These are phyloP conservation scores for Penicillium dipodomyicola DNA, from an alignment of 495 filamentous ascomycete genomes.

Conservation along the genomic window DNA sequence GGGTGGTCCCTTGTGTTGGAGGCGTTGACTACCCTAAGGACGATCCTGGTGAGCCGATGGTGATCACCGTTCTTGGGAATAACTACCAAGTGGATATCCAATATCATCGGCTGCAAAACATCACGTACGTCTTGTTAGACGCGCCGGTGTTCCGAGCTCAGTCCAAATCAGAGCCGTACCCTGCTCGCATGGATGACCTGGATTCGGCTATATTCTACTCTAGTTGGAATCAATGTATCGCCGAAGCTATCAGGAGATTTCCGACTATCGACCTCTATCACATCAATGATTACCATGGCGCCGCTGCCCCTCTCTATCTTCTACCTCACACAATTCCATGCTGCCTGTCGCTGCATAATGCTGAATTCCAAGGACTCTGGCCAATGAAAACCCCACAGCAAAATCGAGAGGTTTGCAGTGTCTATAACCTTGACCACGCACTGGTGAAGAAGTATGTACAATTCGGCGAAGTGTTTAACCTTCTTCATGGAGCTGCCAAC, in stretches of 20 bases:
- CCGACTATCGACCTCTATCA: conserved; percentile 70
- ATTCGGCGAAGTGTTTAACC: conserved; percentile 68
- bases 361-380: conserved; percentile 74
- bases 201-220: conserved; percentile 70
- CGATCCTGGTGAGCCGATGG: conserved; percentile 58
- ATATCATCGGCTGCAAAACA: conserved; percentile 63
- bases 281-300: conserved; percentile 79
- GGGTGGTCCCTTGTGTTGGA: conserved; percentile 70
- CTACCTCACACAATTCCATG: conserved; percentile 55
- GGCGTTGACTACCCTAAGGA: conserved; percentile 65
- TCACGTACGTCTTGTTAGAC: conserved; percentile 70
- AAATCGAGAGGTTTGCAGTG: conserved; percentile 63
- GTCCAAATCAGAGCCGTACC: conserved; percentile 66
- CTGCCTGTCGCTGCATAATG: conserved; percentile 58
- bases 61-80: conserved; percentile 60
- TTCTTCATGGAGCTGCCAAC: conserved; percentile 69
- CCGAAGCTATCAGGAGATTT: conserved; percentile 57
- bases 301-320: conserved; percentile 67
- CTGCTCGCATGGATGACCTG: conserved; percentile 70
- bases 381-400: conserved; percentile 67
- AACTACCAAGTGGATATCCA: conserved; percentile 63
- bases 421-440: conserved; percentile 57
- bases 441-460: conserved; percentile 46
- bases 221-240: conserved; percentile 70
- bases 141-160: conserved; percentile 71